These are phyloP conservation scores for Populus hybrid DNA, from an alignment of 441 rosid species.

Conservation along the genomic window DNA sequence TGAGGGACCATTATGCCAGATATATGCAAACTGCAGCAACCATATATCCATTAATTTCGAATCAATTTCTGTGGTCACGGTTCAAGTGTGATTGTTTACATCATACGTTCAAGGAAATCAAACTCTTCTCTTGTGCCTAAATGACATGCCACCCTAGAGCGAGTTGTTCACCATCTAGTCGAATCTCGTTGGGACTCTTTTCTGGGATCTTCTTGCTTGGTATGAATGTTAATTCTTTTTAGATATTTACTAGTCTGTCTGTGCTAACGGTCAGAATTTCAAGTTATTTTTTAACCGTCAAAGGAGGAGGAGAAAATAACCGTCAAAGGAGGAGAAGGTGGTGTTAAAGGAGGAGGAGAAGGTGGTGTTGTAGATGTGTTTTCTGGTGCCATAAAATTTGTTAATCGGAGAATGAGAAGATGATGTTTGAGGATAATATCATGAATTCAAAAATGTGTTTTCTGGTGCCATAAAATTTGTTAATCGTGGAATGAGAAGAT, in stretches of 20 bases:
- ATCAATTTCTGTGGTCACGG: neutral
- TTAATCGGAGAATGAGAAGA: too few relatives aligned
- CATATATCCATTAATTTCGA: neutral
- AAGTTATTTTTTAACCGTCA: neutral
- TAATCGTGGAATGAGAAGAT: neutral
- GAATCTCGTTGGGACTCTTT: neutral
- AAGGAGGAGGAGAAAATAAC: neutral
- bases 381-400: neutral
- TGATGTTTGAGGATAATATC: too few relatives aligned
- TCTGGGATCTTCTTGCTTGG: neutral
- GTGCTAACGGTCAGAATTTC: neutral
- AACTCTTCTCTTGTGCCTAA: neutral
- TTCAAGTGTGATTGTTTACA: neutral
- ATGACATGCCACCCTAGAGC: neutral
- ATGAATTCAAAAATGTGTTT: neutral
- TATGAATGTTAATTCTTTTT: neutral
- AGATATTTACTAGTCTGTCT: neutral
- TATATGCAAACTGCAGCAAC: neutral
- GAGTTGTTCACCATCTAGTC: neutral
- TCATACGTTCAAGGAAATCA: neutral
- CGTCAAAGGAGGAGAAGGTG: neutral
- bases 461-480: neutral
- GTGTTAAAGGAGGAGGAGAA: neutral
- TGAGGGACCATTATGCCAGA: neutral
- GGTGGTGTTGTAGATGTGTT: neutral